Conservation (phyloP, 257 asterid species). For the Rehmannia glutinosa region DNA sequence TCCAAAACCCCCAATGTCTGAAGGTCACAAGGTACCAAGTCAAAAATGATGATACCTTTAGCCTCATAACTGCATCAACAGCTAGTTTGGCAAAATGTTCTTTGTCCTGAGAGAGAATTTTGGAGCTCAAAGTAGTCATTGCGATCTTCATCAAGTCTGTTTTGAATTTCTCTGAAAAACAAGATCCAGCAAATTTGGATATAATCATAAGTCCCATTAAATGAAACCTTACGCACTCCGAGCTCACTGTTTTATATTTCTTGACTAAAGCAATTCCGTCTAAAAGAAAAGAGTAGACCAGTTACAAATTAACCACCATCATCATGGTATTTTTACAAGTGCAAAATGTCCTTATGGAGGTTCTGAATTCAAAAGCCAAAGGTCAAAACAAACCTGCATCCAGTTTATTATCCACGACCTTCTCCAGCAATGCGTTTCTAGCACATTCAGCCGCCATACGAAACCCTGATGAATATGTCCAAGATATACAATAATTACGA, state of each 20-base stretch:
- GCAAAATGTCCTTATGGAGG: background rate
- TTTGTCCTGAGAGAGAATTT: conserved; percentile 88
- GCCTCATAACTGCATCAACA: conserved; percentile 89
- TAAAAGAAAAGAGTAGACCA: background rate
- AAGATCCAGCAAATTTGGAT: conserved; percentile 1
- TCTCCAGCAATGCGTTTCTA: conserved; percentile 71
- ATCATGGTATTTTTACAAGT: background rate
- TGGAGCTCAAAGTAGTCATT: conserved; percentile 93
- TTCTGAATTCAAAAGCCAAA: background rate
- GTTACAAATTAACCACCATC: too few species aligned
- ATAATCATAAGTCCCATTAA: background rate
- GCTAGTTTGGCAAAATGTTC: conserved; percentile 83
- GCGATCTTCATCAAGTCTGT: conserved; percentile 80
- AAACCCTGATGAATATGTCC: conserved; percentile 44
- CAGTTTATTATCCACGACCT: conserved; percentile 77
- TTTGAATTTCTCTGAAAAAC: conserved; percentile 60
- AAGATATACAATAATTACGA: background rate
- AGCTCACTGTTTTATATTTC: background rate
- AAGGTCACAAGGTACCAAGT: conserved; percentile 5
- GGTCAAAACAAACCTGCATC: conserved; percentile 56
- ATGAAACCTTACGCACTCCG: background rate
- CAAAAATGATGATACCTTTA: conserved; percentile 49
- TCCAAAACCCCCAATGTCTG: background rate
- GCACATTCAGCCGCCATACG: conserved; percentile 97
- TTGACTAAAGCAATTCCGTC: background rate